These are phyloP conservation scores for Haplosporangium sp. DNA, from an alignment of 371 early-diverging fungal species.

Conservation along the genomic window DNA sequence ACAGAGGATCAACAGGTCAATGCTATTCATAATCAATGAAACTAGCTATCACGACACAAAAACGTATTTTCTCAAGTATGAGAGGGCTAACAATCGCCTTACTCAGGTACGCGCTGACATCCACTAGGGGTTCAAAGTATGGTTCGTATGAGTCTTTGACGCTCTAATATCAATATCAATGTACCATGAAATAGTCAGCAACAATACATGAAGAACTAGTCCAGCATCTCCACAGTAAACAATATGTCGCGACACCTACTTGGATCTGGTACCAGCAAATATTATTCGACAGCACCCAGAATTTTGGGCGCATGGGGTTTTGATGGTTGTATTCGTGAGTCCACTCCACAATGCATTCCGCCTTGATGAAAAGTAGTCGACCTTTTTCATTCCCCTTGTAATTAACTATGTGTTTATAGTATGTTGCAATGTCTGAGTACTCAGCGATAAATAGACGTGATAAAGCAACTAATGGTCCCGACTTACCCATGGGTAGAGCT, in stretches of 20 bases:
- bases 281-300: slow-evolving; percentile 28
- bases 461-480: background rate
- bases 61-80: background rate
- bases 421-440: too few species aligned
- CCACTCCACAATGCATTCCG: slow-evolving; percentile 34
- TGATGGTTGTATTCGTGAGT: slow-evolving; percentile 25
- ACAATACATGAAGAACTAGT: too few species aligned
- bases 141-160: slow-evolving; percentile 12
- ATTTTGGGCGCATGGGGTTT: slow-evolving; percentile 12
- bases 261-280: slow-evolving; percentile 46
- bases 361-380: slow-evolving; percentile 2
- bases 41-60: background rate
- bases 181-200: background rate
- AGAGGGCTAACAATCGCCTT: background rate
- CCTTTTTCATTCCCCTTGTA: background rate
- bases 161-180: slow-evolving; percentile 1
- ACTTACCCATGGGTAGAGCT: slow-evolving; percentile 5
- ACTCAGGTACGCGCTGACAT: slow-evolving; percentile 35
- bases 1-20: background rate
- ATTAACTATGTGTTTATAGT: too few species aligned
- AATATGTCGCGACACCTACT: slow-evolving; percentile 3
- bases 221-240: too few species aligned
- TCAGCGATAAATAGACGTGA: background rate
- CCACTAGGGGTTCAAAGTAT: slow-evolving; percentile 13
- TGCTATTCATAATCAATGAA: background rate